Evolutionary conservation across 2,329 filamentous ascomycete genomes (phyloP).

Genomic region (Daldinia sp.): DNA sequence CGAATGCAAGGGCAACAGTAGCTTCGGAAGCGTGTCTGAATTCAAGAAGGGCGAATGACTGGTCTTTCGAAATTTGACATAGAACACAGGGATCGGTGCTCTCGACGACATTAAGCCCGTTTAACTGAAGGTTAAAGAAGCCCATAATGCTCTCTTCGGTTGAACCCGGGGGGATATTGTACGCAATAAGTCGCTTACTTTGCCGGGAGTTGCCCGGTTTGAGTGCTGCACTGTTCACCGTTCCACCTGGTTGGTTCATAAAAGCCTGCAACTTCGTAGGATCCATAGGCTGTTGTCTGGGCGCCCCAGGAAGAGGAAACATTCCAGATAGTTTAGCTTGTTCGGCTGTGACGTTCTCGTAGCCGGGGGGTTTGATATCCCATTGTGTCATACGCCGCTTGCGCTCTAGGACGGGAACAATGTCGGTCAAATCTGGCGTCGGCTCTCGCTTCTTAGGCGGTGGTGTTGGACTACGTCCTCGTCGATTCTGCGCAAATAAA

Average conservation of each 20-base stretch:
- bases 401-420: constrained; percentile 82
- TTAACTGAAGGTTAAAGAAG: constrained; percentile 97
- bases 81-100: constrained; percentile 84
- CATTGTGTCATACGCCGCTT: constrained; percentile 96
- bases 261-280: constrained; percentile 93
- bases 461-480: constrained; percentile 79
- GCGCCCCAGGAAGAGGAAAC: constrained; percentile 97
- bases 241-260: constrained; percentile 85
- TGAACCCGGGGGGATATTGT: constrained; percentile 78
- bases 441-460: constrained; percentile 92
- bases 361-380: constrained; percentile 98
- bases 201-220: constrained; percentile 94
- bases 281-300: constrained; percentile 94
- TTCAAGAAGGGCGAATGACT: constrained; percentile 84
- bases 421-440: constrained; percentile 90
- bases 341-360: constrained; percentile 97
- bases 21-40: constrained; percentile 89
- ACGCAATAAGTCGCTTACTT: constrained; percentile 87
- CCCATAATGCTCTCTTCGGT: constrained; percentile 78
- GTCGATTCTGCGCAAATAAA: constrained; percentile 59
- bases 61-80: constrained; percentile 81
- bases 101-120: constrained; percentile 92
- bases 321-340: constrained; percentile 98
- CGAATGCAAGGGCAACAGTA: constrained; percentile 88
- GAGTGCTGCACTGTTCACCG: constrained; percentile 77